phyloP scores from a whole-genome alignment of 2,329 filamentous ascomycete species.

The Pseudogymnoascus sp. region DNA sequence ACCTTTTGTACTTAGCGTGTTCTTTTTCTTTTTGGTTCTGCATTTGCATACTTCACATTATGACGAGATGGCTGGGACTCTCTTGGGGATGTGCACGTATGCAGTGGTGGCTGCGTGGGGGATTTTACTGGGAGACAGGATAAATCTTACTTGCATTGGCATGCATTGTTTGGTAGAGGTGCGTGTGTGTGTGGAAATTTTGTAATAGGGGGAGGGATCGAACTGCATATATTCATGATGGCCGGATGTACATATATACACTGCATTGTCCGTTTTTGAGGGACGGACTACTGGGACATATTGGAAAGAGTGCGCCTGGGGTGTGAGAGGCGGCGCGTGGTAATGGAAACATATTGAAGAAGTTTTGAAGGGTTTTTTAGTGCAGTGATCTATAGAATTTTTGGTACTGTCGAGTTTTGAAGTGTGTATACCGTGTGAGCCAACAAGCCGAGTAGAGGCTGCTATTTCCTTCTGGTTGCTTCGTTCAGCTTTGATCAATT shows the following conservation, averaged over 20 bases:
- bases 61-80: slow-evolving; percentile 2
- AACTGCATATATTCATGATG: slow-evolving; percentile 7
- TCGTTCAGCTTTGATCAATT: background rate
- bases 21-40: background rate
- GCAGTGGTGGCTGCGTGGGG: background rate
- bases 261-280: slow-evolving; percentile 3
- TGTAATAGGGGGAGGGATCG: background rate
- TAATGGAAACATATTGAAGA: slow-evolving; percentile 4
- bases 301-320: background rate
- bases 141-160: background rate
- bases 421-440: background rate
- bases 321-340: background rate
- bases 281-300: background rate
- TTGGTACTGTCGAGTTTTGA: background rate
- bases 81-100: background rate
- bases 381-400: background rate
- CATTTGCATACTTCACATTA: background rate
- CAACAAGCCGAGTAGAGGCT: background rate
- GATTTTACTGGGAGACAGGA: background rate
- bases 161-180: background rate
- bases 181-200: background rate
- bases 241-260: slow-evolving; percentile 2
- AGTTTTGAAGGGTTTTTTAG: background rate
- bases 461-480: background rate
- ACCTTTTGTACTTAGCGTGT: slow-evolving; percentile 1